These are phyloP conservation scores for Ganoderma leucocontextum DNA, from an alignment of 1,284 basidiomycete species.

Conservation along the genomic window DNA sequence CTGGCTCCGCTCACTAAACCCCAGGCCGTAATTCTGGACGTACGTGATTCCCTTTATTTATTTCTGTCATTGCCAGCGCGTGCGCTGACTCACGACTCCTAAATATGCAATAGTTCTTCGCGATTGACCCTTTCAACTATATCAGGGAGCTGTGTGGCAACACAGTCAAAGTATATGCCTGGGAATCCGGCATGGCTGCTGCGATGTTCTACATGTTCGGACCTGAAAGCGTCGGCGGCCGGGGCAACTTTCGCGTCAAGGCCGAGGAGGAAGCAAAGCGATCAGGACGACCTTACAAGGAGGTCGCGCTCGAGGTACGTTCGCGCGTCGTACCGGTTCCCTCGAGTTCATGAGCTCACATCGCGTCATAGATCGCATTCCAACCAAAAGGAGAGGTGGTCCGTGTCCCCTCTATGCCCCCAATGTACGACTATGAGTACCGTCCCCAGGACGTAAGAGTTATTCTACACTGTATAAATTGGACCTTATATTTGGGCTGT, in stretches of 20 bases:
- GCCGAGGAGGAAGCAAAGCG: slow-evolving; percentile 22
- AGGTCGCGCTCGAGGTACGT: slow-evolving; percentile 27
- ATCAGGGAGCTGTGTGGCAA: slow-evolving; percentile 12
- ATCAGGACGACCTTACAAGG: slow-evolving; percentile 21
- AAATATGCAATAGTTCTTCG: slow-evolving; percentile 26
- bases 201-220: slow-evolving; percentile 25
- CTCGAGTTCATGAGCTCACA: no score
- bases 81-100: neutral
- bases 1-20: slow-evolving; percentile 6
- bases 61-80: neutral
- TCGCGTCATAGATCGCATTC: slow-evolving; percentile 21
- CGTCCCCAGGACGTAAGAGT: slow-evolving; percentile 33
- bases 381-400: slow-evolving; percentile 20
- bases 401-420: slow-evolving; percentile 30
- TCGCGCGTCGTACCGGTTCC: neutral
- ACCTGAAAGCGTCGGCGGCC: slow-evolving; percentile 27
- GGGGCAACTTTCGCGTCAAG: slow-evolving; percentile 29
- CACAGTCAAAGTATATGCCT: slow-evolving; percentile 29
- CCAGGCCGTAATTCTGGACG: neutral
- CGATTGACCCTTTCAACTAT: slow-evolving; percentile 16
- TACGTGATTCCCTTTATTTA: neutral
- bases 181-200: slow-evolving; percentile 23
- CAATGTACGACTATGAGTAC: slow-evolving; percentile 36
- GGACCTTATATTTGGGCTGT: slow-evolving; percentile 10
- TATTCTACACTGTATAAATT: no score